These are phyloP conservation scores for Kluyveromyces nonfermentans DNA, from an alignment of 805 yeast genomes.

Conservation along the genomic window DNA sequence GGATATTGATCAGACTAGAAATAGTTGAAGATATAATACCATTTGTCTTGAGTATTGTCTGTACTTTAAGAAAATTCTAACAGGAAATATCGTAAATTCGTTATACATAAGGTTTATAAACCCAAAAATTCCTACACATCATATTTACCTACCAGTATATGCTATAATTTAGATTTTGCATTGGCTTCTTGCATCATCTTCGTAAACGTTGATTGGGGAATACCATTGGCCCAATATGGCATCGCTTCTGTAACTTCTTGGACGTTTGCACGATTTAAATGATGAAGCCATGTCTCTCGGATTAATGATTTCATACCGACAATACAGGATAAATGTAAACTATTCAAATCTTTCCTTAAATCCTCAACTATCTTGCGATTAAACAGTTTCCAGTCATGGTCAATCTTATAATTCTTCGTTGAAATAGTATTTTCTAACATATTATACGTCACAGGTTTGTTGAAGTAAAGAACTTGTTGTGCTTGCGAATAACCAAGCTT, in stretches of 20 bases:
- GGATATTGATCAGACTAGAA: conserved; percentile 9
- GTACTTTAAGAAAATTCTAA: too few species aligned
- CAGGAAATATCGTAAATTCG: too few species aligned
- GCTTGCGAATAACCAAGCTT: conserved; percentile 68
- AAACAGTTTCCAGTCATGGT: conserved; percentile 37
- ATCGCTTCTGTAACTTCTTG: conserved; percentile 64
- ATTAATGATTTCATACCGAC: conserved; percentile 36
- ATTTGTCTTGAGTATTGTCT: too few species aligned
- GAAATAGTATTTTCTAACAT: conserved; percentile 55
- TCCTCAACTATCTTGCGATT: conserved; percentile 36
- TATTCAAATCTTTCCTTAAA: conserved; percentile 27
- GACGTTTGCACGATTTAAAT: conserved; percentile 43
- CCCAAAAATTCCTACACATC: too few species aligned
- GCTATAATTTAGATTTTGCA: neutral
- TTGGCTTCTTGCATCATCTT: conserved; percentile 32
- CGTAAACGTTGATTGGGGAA: conserved; percentile 61
- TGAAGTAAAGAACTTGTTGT: conserved; percentile 61
- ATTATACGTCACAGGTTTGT: conserved; percentile 53
- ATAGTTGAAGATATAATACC: neutral
- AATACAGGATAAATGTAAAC: conserved; percentile 34
- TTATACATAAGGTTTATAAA: too few species aligned
- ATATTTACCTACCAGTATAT: too few species aligned
- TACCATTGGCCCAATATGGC: conserved; percentile 58
- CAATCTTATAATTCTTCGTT: conserved; percentile 43
- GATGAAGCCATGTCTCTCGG: conserved; percentile 21